Evolutionary conservation across 352 stramenopile species (phyloP), one percentile per base, ranked within the genome.

Genomic region (Thraustochytrium sp.): DNA sequence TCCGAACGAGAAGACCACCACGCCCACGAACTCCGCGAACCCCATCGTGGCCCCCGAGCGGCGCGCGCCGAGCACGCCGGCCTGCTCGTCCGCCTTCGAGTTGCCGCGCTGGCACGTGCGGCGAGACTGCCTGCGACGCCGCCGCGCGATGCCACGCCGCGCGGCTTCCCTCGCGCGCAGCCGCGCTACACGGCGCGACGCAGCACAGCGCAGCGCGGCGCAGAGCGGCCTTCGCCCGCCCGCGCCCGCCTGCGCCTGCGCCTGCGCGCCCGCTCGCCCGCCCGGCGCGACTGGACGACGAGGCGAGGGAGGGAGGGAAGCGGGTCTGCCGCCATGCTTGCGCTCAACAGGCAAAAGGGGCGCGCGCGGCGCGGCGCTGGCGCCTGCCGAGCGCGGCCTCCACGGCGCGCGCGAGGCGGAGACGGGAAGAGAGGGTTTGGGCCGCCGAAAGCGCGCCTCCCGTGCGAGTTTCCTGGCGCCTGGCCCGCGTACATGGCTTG

Each of bases 1-100:
- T 48, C 68, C 68, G n/a, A 65, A 80, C 1, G 68, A 46, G 51
- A 80, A 80, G 34, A 80, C 23, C 13, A 80, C 23, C 0, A 80
- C 31, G 4, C 68, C 68, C 1, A 72, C 9, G n/a, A 72, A 44
- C 51, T 46, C 36, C 16, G 53, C 48, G 51, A 61, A 42, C 48
- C 23, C 68, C 68, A 80, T 80, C 21, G 34, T 80, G n/a, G 37
- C 23, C 2, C 37, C 26, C 54, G 8, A 8, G 26, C 5, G 8
- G 34, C 26, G 4, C 54, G 26, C 54, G 26, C 34, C 54, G 8
- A n/a, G 5, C 16, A 49, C 42, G 5, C 42, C 5, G 42, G 16
- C 42, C 42, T 5, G 42, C 5, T 49, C 5, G 5, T 5, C 42
- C 42, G 42, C 42, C 5, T 8, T n/a, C 54, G 26, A 63, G 0